Conservation (phyloP, 2,329 filamentous ascomycete species). For the Colletotrichum sp. region DNA sequence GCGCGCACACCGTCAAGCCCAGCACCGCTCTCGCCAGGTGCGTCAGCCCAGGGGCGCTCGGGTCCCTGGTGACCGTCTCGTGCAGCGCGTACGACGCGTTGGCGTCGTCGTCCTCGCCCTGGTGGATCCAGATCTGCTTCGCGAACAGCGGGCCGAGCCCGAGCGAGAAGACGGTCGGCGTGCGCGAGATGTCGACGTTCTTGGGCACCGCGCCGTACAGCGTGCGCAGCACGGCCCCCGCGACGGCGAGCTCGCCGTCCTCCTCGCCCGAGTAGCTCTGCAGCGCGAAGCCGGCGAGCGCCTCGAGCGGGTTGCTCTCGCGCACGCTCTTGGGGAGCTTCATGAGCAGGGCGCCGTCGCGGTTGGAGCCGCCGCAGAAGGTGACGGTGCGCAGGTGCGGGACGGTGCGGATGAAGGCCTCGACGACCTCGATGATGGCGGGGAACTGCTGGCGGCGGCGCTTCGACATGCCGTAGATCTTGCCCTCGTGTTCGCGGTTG, state of each 20-base stretch:
- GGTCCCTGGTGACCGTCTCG: constrained; percentile 70
- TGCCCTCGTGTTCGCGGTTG: constrained; percentile 55
- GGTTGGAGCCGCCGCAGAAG: constrained; percentile 87
- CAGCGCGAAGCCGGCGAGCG: constrained; percentile 31
- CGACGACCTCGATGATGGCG: constrained; percentile 82
- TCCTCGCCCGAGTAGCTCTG: not conserved
- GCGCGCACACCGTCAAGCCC: constrained; percentile 72
- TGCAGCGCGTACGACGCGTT: constrained; percentile 76
- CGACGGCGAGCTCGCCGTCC: constrained; percentile 29
- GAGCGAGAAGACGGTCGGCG: constrained; percentile 47
- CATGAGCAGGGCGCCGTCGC: constrained; percentile 82
- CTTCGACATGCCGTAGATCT: constrained; percentile 80
- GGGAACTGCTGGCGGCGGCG: constrained; percentile 82
- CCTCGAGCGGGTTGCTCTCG: constrained; percentile 67
- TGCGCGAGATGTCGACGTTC: constrained; percentile 35
- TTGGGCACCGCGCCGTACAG: constrained; percentile 49
- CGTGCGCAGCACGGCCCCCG: constrained; percentile 41
- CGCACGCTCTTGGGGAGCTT: constrained; percentile 65
- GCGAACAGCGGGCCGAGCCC: constrained; percentile 51
- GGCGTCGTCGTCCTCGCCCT: constrained; percentile 52
- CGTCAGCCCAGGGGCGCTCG: constrained; percentile 74
- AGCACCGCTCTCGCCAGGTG: constrained; percentile 76
- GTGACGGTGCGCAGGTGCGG: constrained; percentile 75
- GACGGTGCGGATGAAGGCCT: constrained; percentile 72
- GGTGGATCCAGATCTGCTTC: constrained; percentile 55